phyloP scores from a whole-genome alignment of 148 eudicot species.

The Nepenthes mirabilis region DNA sequence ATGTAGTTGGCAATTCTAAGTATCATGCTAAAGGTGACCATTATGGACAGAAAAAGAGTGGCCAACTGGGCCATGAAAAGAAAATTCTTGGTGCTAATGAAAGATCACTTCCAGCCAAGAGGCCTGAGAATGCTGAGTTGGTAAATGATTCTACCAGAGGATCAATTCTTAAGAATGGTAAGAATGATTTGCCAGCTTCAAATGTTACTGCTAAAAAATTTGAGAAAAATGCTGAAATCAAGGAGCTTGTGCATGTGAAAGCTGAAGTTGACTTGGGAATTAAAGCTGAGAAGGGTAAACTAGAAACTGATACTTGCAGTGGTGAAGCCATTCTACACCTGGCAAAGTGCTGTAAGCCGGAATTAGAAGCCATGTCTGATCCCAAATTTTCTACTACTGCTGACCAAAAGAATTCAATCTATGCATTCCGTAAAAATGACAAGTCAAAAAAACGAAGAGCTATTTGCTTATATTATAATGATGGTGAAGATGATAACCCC shows the following conservation, averaged over 20 bases:
- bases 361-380: slow-evolving; percentile 16
- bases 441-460: slow-evolving; percentile 48
- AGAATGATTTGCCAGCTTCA: slow-evolving; percentile 12
- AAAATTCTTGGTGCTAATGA: slow-evolving; percentile 13
- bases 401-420: slow-evolving; percentile 12
- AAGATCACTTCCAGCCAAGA: slow-evolving; percentile 24
- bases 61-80: slow-evolving; percentile 16
- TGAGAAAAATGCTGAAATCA: slow-evolving; percentile 10
- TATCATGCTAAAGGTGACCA: slow-evolving; percentile 8
- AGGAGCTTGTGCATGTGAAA: slow-evolving; percentile 6
- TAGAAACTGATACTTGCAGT: slow-evolving; percentile 10
- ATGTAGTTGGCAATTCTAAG: slow-evolving; percentile 6
- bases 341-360: slow-evolving; percentile 27
- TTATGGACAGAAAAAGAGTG: slow-evolving; percentile 15
- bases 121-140: slow-evolving; percentile 16
- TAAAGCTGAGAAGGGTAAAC: slow-evolving; percentile 7
- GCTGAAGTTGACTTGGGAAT: slow-evolving; percentile 14
- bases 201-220: slow-evolving; percentile 11
- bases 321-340: slow-evolving; percentile 37
- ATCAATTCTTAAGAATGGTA: slow-evolving; percentile 14
- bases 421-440: slow-evolving; percentile 20
- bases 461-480: slow-evolving; percentile 59
- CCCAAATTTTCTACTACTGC: slow-evolving; percentile 15
- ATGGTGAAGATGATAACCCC: slow-evolving; percentile 60
- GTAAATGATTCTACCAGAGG: slow-evolving; percentile 17